Evolutionary conservation across 768 basidiomycete genomes (phyloP), one percentile per base, ranked within the genome.

Genomic region (Panaeolus cyanescens): DNA sequence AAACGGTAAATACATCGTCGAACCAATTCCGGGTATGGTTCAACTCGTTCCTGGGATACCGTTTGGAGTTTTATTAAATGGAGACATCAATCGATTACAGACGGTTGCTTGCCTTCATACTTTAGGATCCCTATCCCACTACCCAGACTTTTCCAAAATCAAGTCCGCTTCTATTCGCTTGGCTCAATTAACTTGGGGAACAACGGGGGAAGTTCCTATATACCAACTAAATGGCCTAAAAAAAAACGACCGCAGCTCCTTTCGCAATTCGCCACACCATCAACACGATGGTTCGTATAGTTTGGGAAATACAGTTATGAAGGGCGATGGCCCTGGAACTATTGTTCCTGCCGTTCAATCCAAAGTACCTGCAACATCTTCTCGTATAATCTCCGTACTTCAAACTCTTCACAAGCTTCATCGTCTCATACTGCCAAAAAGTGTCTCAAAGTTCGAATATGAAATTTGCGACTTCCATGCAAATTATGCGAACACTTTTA

Each of bases 11-110:
- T 55, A 55, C 31, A 32, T 55, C 1, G 54, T 2, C 3, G 31
- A 55, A 8, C 54, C 54, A 17, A 55, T 55, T 28, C 54, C 54
- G 15, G 54, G 54, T 8, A 55, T 55, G 54, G 55, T 56, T 2
- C 8, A 56, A 34, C 19, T 56, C n/a, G 32, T 56, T 19, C n/a
- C 55, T 32, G 32, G 55, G 19, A 19, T 56, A 32, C 55, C 32
- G 4, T 56, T 32, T 34, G 32, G 32, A 3, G 28, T 32, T 32
- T 33, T 32, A 32, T 34, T 56, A 20, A 19, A 56, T 56, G 55
- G 55, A 32, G 32, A 56, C 10, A n/a, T 20, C 2, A 9, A 56
- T 30, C 10, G 32, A 30, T 20, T 22, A 17, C 32, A 56, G 22
- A 56, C 55, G 13, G 20, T 32, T 5, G 55, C 13, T 19, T 56